These are phyloP conservation scores for Penicillium decumbens DNA, from an alignment of 2,329 filamentous ascomycete genomes.

Conservation along the genomic window DNA sequence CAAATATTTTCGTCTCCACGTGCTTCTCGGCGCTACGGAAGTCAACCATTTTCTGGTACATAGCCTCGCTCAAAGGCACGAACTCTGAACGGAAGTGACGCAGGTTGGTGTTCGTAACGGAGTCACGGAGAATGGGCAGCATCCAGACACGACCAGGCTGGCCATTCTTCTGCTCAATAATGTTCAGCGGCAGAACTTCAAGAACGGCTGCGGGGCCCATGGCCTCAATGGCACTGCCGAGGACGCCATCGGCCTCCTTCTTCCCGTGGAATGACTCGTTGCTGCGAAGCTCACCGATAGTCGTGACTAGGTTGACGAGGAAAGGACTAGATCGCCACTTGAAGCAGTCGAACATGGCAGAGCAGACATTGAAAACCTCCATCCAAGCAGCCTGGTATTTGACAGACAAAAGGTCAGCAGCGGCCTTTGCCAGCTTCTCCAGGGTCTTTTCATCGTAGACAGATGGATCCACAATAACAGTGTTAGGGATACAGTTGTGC, in stretches of 20 bases:
- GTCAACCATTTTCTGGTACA: slow-evolving; percentile 85
- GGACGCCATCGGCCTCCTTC: slow-evolving; percentile 86
- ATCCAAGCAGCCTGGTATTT: slow-evolving; percentile 93
- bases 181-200: slow-evolving; percentile 76
- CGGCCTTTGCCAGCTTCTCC: slow-evolving; percentile 68
- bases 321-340: slow-evolving; percentile 80
- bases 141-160: slow-evolving; percentile 90
- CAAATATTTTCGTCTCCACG: slow-evolving; percentile 95
- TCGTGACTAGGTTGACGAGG: slow-evolving; percentile 68
- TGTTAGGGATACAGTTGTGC: slow-evolving; percentile 79
- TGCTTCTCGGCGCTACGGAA: slow-evolving; percentile 80
- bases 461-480: slow-evolving; percentile 79
- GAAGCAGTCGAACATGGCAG: slow-evolving; percentile 79
- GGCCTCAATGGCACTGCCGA: slow-evolving; percentile 79
- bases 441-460: slow-evolving; percentile 88
- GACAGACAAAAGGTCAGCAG: slow-evolving; percentile 72
- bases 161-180: slow-evolving; percentile 68
- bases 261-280: slow-evolving; percentile 89
- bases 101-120: slow-evolving; percentile 81
- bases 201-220: slow-evolving; percentile 87
- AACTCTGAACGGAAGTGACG: slow-evolving; percentile 81
- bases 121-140: slow-evolving; percentile 83
- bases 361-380: slow-evolving; percentile 86
- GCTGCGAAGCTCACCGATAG: slow-evolving; percentile 78
- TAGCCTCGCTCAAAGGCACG: slow-evolving; percentile 79